Evolutionary conservation across 1,139 yeast genomes (phyloP).

Genomic region (Kodamaea plutei): DNA sequence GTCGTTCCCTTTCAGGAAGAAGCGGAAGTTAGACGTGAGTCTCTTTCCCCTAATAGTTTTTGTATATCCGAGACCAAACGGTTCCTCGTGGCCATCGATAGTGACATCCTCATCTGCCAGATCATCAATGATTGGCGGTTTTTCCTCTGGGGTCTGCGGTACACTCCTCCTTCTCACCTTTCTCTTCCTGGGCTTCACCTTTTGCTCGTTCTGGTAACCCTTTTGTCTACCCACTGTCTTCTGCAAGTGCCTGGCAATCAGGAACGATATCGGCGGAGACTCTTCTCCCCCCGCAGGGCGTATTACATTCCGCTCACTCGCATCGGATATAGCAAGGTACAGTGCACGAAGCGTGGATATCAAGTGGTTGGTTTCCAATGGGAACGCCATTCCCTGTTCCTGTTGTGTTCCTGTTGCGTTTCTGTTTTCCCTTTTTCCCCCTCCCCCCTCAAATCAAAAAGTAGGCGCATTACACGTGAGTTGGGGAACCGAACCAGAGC

Average conservation of each 20-base stretch:
- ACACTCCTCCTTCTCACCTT: neutral
- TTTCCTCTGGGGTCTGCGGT: neutral
- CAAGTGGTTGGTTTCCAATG: slow-evolving; percentile 28
- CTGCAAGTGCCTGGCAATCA: slow-evolving; percentile 21
- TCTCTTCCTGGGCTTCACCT: neutral
- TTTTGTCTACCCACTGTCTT: slow-evolving; percentile 4
- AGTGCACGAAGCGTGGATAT: slow-evolving; percentile 31
- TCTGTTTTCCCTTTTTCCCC: no score
- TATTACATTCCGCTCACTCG: slow-evolving; percentile 18
- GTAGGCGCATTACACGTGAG: no score
- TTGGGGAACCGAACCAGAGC: no score
- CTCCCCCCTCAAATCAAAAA: no score
- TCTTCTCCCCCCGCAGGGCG: slow-evolving; percentile 9
- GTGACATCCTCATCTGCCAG: neutral
- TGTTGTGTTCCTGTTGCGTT: no score
- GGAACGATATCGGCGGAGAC: slow-evolving; percentile 37
- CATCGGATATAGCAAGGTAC: slow-evolving; percentile 25
- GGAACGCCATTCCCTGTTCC: slow-evolving; percentile 45
- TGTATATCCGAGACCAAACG: slow-evolving; percentile 12
- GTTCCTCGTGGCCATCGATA: neutral
- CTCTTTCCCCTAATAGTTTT: slow-evolving; percentile 15
- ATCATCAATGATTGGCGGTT: neutral
- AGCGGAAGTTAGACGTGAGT: slow-evolving; percentile 20
- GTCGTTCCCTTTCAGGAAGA: slow-evolving; percentile 16
- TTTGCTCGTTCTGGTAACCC: neutral